phyloP scores from a whole-genome alignment of 1,139 yeast species.

The Lipomyces yarrowii region DNA sequence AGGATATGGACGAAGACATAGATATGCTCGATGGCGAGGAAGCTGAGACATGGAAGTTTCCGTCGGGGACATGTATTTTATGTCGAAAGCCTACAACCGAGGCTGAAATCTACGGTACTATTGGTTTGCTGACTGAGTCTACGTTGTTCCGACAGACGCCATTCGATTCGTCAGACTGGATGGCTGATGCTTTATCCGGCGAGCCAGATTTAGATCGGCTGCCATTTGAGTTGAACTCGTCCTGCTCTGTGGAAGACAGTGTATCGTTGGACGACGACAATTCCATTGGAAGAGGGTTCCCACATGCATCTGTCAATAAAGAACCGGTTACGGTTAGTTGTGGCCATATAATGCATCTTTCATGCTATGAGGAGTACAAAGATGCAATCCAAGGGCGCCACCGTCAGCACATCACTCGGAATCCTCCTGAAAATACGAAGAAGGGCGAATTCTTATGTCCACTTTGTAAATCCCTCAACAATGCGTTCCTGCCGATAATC shows the following conservation, averaged over 20 bases:
- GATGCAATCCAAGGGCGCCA: slow-evolving; percentile 57
- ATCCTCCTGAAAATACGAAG: slow-evolving; percentile 73
- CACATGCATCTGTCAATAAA: slow-evolving; percentile 48
- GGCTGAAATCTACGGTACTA: slow-evolving; percentile 75
- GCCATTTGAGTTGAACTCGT: slow-evolving; percentile 38
- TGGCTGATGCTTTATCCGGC: slow-evolving; percentile 59
- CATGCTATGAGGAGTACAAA: slow-evolving; percentile 70
- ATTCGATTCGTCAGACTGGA: slow-evolving; percentile 65
- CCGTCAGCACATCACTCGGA: slow-evolving; percentile 71
- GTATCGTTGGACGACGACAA: slow-evolving; percentile 32
- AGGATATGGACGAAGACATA: slow-evolving; percentile 40
- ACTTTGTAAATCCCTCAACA: slow-evolving; percentile 83
- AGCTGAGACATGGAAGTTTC: slow-evolving; percentile 63
- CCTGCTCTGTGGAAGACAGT: slow-evolving; percentile 37
- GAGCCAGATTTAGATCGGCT: slow-evolving; percentile 52
- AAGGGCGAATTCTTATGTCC: slow-evolving; percentile 85
- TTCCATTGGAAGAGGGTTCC: slow-evolving; percentile 52
- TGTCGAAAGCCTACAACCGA: slow-evolving; percentile 81
- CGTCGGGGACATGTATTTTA: slow-evolving; percentile 79
- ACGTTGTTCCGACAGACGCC: slow-evolving; percentile 68
- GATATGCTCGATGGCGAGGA: slow-evolving; percentile 43
- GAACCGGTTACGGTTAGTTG: slow-evolving; percentile 74
- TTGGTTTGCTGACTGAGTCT: slow-evolving; percentile 60
- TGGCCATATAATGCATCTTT: slow-evolving; percentile 91
- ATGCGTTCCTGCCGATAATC: slow-evolving; percentile 76